Evolutionary conservation across 1,284 basidiomycete species (phyloP).

Genomic region (Puccinia hordei): DNA sequence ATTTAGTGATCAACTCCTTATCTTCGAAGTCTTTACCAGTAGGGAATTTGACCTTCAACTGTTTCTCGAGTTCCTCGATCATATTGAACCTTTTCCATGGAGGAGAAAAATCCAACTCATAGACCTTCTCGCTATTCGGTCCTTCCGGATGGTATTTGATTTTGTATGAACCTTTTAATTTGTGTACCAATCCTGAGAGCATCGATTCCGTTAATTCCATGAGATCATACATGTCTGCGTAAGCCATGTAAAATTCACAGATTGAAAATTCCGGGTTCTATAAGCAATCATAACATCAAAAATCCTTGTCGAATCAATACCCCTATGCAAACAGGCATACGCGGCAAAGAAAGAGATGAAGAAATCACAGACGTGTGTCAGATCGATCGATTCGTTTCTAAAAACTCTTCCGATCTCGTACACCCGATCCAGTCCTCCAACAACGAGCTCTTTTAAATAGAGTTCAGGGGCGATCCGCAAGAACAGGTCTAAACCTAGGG

Average conservation of each 20-base stretch:
- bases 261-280: constrained; percentile 67
- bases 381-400: constrained; percentile 97
- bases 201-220: constrained; percentile 96
- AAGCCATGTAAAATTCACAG: constrained; percentile 99
- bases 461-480: constrained; percentile 97
- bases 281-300: constrained; percentile 44
- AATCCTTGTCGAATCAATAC: background rate
- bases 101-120: constrained; percentile 82
- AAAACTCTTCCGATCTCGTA: constrained; percentile 99
- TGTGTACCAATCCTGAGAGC: constrained; percentile 88
- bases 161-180: constrained; percentile 76
- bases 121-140: constrained; percentile 64
- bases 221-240: constrained; percentile 97
- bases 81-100: constrained; percentile 99
- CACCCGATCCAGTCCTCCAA: constrained; percentile 94
- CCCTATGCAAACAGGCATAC: too few species aligned
- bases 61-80: constrained; percentile 93
- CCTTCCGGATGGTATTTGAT: constrained; percentile 77
- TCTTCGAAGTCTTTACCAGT: constrained; percentile 87
- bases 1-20: constrained; percentile 77
- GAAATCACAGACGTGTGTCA: constrained; percentile 97
- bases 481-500: constrained; percentile 94
- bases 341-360: background rate
- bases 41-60: constrained; percentile 89
- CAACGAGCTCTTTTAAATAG: constrained; percentile 96